Evolutionary conservation across 495 filamentous ascomycete species (phyloP), one percentile per base, ranked within the genome.

Genomic region (Podospora pseudopauciseta): DNA sequence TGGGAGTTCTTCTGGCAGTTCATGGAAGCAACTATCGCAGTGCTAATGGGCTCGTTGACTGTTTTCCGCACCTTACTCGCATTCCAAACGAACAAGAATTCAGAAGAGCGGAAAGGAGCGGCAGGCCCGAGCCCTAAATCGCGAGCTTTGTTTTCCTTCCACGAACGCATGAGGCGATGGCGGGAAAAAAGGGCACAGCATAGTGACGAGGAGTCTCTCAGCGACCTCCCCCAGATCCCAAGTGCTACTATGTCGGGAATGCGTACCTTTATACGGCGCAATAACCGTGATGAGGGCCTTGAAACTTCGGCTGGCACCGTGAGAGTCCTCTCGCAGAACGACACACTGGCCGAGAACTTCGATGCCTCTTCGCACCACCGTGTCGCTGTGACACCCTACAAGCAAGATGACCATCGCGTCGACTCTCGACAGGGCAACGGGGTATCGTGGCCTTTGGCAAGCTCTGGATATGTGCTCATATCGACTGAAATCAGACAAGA

Each of bases 1-100:
- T 71, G 66, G 66, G 70, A 71, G 66, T 68, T 71, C 63, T 71
- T 71, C n/a, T 71, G 70, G 70, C 59, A 71, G 67, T 67, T 69
- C 11, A 26, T 30, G 26, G 70, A 71, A 54, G 70, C 66, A 18
- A 32, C 70, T 16, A 67, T 71, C 1, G 49, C 66, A 1, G 63
- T 71, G 16, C 68, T 71, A 34, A 71, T 71, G 70, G 70, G 66
- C 7, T 71, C 70, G 44, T 63, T 71, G 16, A 71, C 59, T 0
- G 70, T 67, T 5, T 71, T 71, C 32, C 70, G 70, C 6, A 71
- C 70, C 34, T 63, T 71, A 11, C 62, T 71, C 44, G 59, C 59
- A 18, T 61, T 61, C 16, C 20, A 61, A 18, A 61, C 28, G 26
- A 27, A 61, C 18, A 61, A 61, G 59, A 61, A 20, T 15, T 61